phyloP scores from a whole-genome alignment of 2,329 filamentous ascomycete genomes.

The Gnomoniopsis sp. region DNA sequence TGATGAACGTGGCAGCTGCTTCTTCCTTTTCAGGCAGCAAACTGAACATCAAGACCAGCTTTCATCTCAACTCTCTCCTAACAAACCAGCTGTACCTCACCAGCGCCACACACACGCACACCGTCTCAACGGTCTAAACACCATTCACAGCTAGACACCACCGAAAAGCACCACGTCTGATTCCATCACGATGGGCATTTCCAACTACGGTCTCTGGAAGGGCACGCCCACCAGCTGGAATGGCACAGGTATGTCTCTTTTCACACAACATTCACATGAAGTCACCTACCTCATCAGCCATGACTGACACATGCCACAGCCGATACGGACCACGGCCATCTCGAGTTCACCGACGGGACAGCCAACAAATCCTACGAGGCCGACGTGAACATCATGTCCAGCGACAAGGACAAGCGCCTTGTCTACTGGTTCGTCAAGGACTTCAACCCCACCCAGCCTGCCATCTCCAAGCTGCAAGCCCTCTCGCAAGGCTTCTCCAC shows the following conservation, averaged over 20 bases:
- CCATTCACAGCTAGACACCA: no score
- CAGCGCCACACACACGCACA: no score
- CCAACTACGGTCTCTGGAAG: constrained; percentile 23
- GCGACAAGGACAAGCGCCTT: constrained; percentile 27
- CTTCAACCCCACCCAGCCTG: constrained; percentile 29
- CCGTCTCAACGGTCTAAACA: no score
- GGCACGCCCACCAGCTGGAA: constrained; percentile 20
- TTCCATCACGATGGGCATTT: constrained; percentile 18
- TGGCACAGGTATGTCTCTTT: constrained; percentile 2
- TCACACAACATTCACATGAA: neutral
- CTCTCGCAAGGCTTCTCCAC: constrained; percentile 19
- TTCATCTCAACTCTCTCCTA: no score
- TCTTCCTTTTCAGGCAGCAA: no score
- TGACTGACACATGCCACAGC: neutral
- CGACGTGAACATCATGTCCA: constrained; percentile 25
- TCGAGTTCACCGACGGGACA: constrained; percentile 21
- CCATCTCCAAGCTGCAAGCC: constrained; percentile 15
- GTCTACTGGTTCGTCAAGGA: constrained; percentile 49
- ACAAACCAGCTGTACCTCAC: no score
- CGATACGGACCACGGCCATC: constrained; percentile 18
- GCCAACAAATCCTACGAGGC: constrained; percentile 11
- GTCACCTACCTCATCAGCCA: neutral
- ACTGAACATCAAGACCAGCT: no score
- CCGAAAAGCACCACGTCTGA: neutral
- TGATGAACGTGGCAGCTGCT: no score